phyloP scores from a whole-genome alignment of 2,329 filamentous ascomycete genomes.

The Hypoxylon sp. region DNA sequence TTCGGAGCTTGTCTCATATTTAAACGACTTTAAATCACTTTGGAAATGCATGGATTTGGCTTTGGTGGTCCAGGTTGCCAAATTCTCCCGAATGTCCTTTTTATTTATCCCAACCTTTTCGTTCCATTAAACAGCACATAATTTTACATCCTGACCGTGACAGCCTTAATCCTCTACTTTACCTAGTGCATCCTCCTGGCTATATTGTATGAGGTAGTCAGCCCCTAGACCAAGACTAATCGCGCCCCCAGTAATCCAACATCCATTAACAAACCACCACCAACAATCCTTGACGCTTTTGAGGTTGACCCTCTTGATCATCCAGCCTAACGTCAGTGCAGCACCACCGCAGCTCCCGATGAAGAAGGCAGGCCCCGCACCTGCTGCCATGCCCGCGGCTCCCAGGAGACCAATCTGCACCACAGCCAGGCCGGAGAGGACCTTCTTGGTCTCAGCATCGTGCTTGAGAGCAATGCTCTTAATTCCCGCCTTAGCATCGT shows the following conservation, averaged over 20 bases:
- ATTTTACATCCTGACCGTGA: slow-evolving; percentile 4
- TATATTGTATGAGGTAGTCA: slow-evolving; percentile 66
- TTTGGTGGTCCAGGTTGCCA: no score
- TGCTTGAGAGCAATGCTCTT: slow-evolving; percentile 88
- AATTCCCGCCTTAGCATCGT: slow-evolving; percentile 86
- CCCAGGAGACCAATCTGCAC: slow-evolving; percentile 75
- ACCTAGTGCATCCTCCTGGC: slow-evolving; percentile 41
- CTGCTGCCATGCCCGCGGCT: slow-evolving; percentile 71
- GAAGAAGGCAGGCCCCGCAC: slow-evolving; percentile 75
- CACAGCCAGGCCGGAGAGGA: slow-evolving; percentile 74
- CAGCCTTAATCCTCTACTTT: slow-evolving; percentile 2
- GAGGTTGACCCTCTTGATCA: slow-evolving; percentile 73
- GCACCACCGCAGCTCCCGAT: slow-evolving; percentile 72
- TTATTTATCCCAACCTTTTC: slow-evolving; percentile 1
- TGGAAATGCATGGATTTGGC: no score
- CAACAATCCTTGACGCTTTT: slow-evolving; percentile 74
- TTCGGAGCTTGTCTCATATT: no score
- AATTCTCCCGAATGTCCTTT: no score
- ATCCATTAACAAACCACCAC: slow-evolving; percentile 81
- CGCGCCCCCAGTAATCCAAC: slow-evolving; percentile 71
- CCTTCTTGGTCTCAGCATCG: slow-evolving; percentile 77
- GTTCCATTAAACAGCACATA: slow-evolving; percentile 5
- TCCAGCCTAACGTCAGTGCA: slow-evolving; percentile 65
- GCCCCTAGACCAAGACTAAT: slow-evolving; percentile 66
- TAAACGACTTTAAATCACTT: no score